Percentiles rank a stretch among this genome's conserved stretches.
Conservation (phyloP, 148 eudicot genomes). For the Silene latifolia region DNA sequence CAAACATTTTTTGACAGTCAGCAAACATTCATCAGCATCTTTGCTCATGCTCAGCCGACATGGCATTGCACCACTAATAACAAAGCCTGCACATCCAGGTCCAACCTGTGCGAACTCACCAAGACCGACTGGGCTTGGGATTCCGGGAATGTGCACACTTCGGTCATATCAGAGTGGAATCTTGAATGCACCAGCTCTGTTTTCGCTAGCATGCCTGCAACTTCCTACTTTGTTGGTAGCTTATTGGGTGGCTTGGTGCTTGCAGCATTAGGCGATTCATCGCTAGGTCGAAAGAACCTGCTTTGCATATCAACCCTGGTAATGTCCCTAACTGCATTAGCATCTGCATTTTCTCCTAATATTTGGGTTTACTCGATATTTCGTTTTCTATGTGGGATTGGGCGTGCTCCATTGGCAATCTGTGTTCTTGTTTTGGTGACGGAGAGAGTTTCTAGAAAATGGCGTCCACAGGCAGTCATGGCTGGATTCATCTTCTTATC, state of each 20-base stretch:
- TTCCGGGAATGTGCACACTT: constrained; percentile 15
- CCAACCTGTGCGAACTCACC: constrained; percentile 18
- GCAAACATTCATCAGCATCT: constrained; percentile 25
- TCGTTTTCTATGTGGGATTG: constrained; percentile 21
- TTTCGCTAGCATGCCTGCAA: constrained; percentile 17
- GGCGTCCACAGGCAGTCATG: constrained; percentile 22
- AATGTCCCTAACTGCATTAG: constrained; percentile 23
- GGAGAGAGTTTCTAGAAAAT: constrained; percentile 16
- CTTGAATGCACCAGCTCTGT: constrained; percentile 22
- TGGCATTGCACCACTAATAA: constrained; percentile 18
- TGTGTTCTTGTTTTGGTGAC: constrained; percentile 6
- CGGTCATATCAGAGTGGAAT: constrained; percentile 26
- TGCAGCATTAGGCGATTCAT: constrained; percentile 23
- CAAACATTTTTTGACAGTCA: constrained; percentile 21
- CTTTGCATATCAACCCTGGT: constrained; percentile 6
- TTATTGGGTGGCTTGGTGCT: constrained; percentile 19
- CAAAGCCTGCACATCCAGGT: not conserved
- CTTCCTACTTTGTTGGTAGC: constrained; percentile 25
- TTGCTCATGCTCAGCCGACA: constrained; percentile 28
- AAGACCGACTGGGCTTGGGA: constrained; percentile 22
- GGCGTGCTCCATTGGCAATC: constrained; percentile 24
- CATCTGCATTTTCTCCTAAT: constrained; percentile 24
- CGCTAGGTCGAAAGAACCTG: constrained; percentile 22
- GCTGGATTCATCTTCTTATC: constrained; percentile 18
- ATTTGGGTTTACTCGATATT: constrained; percentile 23